Evolutionary conservation across 257 asterid genomes (phyloP).

Genomic region (Jacaranda mimosifolia): DNA sequence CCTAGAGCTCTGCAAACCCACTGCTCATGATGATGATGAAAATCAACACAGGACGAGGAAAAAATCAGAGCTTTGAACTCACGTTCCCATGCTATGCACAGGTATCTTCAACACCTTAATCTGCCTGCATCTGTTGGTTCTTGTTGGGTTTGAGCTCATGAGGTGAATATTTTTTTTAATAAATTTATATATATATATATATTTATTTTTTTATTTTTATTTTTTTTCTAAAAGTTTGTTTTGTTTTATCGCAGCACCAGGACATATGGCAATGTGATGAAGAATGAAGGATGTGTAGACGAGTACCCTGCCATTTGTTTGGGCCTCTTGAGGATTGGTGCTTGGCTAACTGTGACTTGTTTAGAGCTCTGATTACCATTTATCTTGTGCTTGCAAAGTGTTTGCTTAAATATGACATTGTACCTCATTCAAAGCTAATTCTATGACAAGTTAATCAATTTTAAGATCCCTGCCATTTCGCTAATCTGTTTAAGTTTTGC

Average conservation of each 20-base stretch:
- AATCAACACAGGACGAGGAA: conserved; percentile 47
- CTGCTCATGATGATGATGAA: conserved; percentile 54
- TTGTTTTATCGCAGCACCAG: conserved; percentile 41
- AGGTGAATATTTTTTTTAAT: neutral
- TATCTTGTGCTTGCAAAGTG: conserved; percentile 14
- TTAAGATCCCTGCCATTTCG: neutral
- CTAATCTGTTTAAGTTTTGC: neutral
- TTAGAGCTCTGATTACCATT: conserved; percentile 36
- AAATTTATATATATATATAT: too few relatives aligned
- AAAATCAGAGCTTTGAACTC: conserved; percentile 40
- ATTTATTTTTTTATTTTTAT: too few relatives aligned
- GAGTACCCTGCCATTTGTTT: conserved; percentile 20
- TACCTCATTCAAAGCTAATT: conserved; percentile 18
- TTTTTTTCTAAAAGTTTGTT: neutral
- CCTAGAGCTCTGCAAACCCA: conserved; percentile 51
- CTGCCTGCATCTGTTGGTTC: neutral
- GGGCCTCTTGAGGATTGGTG: conserved; percentile 14
- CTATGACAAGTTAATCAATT: neutral
- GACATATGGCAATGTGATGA: conserved; percentile 16
- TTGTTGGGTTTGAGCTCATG: neutral
- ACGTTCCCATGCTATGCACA: conserved; percentile 34
- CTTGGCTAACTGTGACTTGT: conserved; percentile 34
- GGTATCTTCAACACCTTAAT: conserved; percentile 42
- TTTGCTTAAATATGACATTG: neutral
- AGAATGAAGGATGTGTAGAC: conserved; percentile 22